Conservation (phyloP, 805 yeast species). For the Candida multigemmis region DNA sequence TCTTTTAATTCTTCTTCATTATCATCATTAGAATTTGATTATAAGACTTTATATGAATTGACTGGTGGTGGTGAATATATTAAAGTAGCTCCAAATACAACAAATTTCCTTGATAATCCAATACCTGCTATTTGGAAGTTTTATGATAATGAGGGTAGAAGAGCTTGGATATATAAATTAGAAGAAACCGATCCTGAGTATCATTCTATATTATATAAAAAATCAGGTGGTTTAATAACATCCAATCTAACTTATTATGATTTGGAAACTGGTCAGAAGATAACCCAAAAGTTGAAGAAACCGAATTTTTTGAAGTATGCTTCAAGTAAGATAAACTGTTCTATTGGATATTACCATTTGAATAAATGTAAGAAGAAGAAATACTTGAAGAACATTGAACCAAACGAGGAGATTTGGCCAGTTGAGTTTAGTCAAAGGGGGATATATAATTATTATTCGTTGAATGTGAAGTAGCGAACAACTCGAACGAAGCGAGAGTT, state of each 20-base stretch:
- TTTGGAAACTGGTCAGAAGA: constrained; percentile 53
- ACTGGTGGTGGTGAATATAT: constrained; percentile 30
- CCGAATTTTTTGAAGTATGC: constrained; percentile 47
- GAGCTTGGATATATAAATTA: constrained; percentile 69
- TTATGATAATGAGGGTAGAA: constrained; percentile 58
- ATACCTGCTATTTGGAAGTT: constrained; percentile 41
- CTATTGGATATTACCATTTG: constrained; percentile 40
- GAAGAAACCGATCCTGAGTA: constrained; percentile 21
- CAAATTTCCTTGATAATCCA: constrained; percentile 18
- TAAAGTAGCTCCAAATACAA: constrained; percentile 18
- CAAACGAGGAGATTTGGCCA: constrained; percentile 37
- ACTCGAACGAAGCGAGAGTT: too few species aligned
- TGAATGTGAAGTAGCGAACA: constrained; percentile 42
- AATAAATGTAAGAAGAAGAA: constrained; percentile 20
- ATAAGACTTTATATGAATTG: constrained; percentile 43
- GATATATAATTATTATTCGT: constrained; percentile 47
- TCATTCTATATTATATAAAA: constrained; percentile 12
- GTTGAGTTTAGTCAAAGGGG: constrained; percentile 45
- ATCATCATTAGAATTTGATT: constrained; percentile 58
- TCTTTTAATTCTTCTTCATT: constrained; percentile 23
- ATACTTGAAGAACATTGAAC: constrained; percentile 16
- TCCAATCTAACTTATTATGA: constrained; percentile 49
- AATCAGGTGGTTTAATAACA: constrained; percentile 8
- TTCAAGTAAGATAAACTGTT: constrained; percentile 44
- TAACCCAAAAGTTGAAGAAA: constrained; percentile 33